Evolutionary conservation across 352 stramenopile species (phyloP), one percentile per base, ranked within the genome.

Genomic region (Phytophthora pinifolia): DNA sequence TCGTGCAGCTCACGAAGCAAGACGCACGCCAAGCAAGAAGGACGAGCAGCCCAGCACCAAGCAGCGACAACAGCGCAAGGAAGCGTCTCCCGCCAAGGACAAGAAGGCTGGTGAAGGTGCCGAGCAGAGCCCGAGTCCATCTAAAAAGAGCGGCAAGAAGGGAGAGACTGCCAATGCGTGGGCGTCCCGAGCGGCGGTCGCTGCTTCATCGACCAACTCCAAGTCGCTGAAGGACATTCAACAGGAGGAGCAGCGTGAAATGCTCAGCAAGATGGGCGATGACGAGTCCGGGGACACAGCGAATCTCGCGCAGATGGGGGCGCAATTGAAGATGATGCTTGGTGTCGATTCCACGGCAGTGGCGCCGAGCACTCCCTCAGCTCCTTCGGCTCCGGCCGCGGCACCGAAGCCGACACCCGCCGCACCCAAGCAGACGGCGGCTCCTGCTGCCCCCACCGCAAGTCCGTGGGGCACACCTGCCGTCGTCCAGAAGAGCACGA

Each of bases 301-400:
- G 4, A 79, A 89, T 51, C 64, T 95, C 2, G 80, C 76, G 14
- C 75, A 93, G 29, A 95, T 95, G 85, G 85, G 83, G 29, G 77
- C 73, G 10, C 81, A 95, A 44, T 60, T 95, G 22, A 95, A 95
- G 65, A 91, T 92, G 77, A 95, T 95, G 85, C 70, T 95, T 5
- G 85, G 85, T 17, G 83, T 94, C 20, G 70, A 80, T n/a, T 67
- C 72, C 10, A 44, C 41, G 27, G 45, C 49, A 33, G 61, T 59
- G 29, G 22, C 46, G 38, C 25, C 65, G n/a, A 49, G 54, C 34
- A 22, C 35, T 41, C 30, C 36, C 42, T 38, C 52, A 37, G 25
- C 35, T 41, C 30, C 41, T 46, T 38, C 48, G 33, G 22, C 17
- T 36, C 27, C 43, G 4, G 15, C 41, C 30, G n/a, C 49, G 3